A percentile compares a stretch with the other conserved stretches of the same genome.
Evolutionary conservation across 1,139 yeast species (phyloP).

Genomic region (Yarrowia galli): DNA sequence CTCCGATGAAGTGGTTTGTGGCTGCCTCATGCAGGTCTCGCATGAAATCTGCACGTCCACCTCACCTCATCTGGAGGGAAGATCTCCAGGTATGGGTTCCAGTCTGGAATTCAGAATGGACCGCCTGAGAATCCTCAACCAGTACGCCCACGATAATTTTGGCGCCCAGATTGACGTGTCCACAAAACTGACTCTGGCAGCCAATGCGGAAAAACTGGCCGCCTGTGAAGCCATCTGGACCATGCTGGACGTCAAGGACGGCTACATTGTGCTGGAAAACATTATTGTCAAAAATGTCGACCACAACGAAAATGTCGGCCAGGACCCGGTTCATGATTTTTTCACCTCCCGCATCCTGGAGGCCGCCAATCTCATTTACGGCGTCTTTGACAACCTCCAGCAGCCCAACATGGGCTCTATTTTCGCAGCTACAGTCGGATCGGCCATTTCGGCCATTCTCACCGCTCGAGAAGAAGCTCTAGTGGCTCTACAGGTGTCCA

Average conservation of each 20-base stretch:
- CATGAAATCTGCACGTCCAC: constrained; percentile 63
- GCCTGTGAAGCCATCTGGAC: constrained; percentile 63
- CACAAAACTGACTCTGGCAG: constrained; percentile 54
- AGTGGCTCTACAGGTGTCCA: background rate
- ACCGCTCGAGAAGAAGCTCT: background rate
- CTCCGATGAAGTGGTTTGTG: constrained; percentile 54
- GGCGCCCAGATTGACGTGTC: constrained; percentile 50
- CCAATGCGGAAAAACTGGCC: constrained; percentile 63
- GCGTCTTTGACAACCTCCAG: background rate
- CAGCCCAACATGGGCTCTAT: background rate
- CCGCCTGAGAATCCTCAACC: constrained; percentile 56
- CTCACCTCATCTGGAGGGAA: constrained; percentile 57
- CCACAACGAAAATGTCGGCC: background rate
- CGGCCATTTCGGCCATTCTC: background rate
- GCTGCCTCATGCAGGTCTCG: constrained; percentile 60
- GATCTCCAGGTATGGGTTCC: constrained; percentile 54
- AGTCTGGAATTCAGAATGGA: constrained; percentile 56
- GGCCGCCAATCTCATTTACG: constrained; percentile 9
- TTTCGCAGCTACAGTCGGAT: background rate
- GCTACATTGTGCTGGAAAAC: constrained; percentile 16
- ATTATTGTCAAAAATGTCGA: constrained; percentile 3
- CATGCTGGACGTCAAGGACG: constrained; percentile 1
- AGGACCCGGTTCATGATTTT: background rate
- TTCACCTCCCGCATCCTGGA: constrained; percentile 11
- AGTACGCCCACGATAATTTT: constrained; percentile 60